Base-by-base conservation (phyloP, 768 basidiomycete genomes). In the Pulveroboletus ravenelii region DNA sequence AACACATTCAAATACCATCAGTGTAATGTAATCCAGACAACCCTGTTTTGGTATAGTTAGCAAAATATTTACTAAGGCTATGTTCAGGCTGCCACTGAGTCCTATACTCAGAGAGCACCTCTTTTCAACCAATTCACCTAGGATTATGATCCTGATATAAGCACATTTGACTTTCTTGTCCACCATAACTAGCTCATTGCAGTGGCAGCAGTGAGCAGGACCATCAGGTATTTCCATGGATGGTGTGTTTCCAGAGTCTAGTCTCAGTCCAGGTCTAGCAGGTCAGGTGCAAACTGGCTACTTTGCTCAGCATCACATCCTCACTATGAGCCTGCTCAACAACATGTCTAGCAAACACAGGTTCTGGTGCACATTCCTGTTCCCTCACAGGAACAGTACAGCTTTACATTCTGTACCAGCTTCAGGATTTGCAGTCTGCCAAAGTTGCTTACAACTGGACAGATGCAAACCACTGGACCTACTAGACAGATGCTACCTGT, bases 101-200 rank as follows among this genome's bases (percentile, higher is more conserved):
- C n/a, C n/a, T n/a, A n/a, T n/a, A n/a, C n/a, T n/a, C n/a, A n/a
- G n/a, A n/a, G n/a, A n/a, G n/a, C n/a, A n/a, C n/a, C n/a, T n/a
- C n/a, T n/a, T n/a, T n/a, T n/a, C n/a, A n/a, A n/a, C n/a, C n/a
- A n/a, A n/a, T n/a, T n/a, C n/a, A n/a, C n/a, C n/a, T n/a, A n/a
- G n/a, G n/a, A n/a, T n/a, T n/a, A n/a, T n/a, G n/a, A n/a, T n/a
- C n/a, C n/a, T n/a, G n/a, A n/a, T n/a, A n/a, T n/a, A n/a, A n/a
- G 43, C 49, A 17, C 52, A 60, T 25, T 67, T 63, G 3, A 27
- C 56, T 18, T 67, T 67, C 12, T 3, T 63, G 10, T 59, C 65
- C 8, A 67, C 67, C 25, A 50, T 67, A 5, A 58, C 57, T 9
- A 59, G 39, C 9, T 59, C 62, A 2, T 48, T 60, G 2, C 54